A percentile compares a stretch with the other conserved stretches of the same genome.
phyloP scores from a whole-genome alignment of 2,329 filamentous ascomycete genomes.

The Apiospora phragmitis region DNA sequence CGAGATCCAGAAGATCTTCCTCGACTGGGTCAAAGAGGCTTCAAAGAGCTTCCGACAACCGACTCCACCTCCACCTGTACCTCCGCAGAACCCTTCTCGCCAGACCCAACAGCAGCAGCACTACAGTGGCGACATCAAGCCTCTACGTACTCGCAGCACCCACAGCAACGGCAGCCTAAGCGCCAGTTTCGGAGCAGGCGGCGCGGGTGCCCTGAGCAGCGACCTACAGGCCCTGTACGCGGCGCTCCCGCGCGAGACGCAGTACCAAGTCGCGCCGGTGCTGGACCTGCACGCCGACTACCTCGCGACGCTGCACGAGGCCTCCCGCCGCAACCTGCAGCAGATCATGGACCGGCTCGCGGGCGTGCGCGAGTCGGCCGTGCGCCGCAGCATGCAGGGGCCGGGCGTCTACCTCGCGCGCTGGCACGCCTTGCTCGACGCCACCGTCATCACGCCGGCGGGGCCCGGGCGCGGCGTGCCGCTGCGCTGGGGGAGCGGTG shows the following conservation, averaged over 20 bases:
- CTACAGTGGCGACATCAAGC: not conserved
- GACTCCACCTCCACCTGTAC: too few species aligned
- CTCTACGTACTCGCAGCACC: not conserved
- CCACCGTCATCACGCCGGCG: slow-evolving; percentile 67
- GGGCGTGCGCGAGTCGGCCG: not conserved
- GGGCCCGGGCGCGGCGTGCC: slow-evolving; percentile 39
- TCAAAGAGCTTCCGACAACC: slow-evolving; percentile 53
- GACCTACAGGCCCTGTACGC: slow-evolving; percentile 44
- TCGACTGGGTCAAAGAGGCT: slow-evolving; percentile 60
- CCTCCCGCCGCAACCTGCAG: slow-evolving; percentile 57
- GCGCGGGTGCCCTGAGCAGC: slow-evolving; percentile 35
- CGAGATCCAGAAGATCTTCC: slow-evolving; percentile 62
- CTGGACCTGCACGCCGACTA: slow-evolving; percentile 64
- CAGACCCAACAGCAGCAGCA: too few species aligned
- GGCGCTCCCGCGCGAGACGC: slow-evolving; percentile 47
- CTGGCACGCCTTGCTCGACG: slow-evolving; percentile 72
- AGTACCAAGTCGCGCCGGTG: slow-evolving; percentile 45
- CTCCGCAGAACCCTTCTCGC: too few species aligned
- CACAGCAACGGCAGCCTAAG: not conserved
- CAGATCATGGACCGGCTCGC: slow-evolving; percentile 48
- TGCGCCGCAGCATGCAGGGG: slow-evolving; percentile 46
- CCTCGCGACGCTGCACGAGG: slow-evolving; percentile 52
- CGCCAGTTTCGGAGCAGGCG: slow-evolving; percentile 18
- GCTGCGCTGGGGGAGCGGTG: not conserved
- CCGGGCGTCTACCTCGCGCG: slow-evolving; percentile 72